phyloP scores from a whole-genome alignment of 2,329 filamentous ascomycete species.

The Trichophyton rubrum region DNA sequence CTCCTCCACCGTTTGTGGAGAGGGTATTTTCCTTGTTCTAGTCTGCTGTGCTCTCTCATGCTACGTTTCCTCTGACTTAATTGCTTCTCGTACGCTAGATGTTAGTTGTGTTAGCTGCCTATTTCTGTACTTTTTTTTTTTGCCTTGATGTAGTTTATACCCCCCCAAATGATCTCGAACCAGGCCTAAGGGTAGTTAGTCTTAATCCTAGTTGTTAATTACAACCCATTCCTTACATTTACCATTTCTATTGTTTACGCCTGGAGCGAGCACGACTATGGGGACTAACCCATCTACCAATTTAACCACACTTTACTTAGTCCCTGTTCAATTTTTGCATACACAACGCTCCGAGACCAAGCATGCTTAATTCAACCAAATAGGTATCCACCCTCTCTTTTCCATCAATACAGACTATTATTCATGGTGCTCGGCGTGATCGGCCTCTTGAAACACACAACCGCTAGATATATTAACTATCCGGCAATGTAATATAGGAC shows the following conservation, averaged over 20 bases:
- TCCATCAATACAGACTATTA: too few species aligned
- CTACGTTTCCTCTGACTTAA: background rate
- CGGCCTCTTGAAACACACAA: background rate
- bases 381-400: background rate
- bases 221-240: background rate
- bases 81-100: background rate
- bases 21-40: background rate
- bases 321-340: too few species aligned
- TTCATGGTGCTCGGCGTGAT: too few species aligned
- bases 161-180: background rate
- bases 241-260: background rate
- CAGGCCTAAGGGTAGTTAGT: background rate
- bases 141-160: slow-evolving; percentile 3
- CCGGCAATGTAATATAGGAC: background rate
- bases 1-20: too few species aligned
- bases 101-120: background rate
- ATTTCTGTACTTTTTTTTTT: background rate
- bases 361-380: background rate
- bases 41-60: background rate
- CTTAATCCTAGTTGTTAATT: background rate
- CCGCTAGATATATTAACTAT: background rate
- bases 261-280: too few species aligned
- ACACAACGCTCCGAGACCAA: too few species aligned
- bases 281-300: too few species aligned
- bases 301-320: too few species aligned